Evolutionary conservation across 371 early-diverging fungal genomes (phyloP).

Genomic region (Mucor mucedo): DNA sequence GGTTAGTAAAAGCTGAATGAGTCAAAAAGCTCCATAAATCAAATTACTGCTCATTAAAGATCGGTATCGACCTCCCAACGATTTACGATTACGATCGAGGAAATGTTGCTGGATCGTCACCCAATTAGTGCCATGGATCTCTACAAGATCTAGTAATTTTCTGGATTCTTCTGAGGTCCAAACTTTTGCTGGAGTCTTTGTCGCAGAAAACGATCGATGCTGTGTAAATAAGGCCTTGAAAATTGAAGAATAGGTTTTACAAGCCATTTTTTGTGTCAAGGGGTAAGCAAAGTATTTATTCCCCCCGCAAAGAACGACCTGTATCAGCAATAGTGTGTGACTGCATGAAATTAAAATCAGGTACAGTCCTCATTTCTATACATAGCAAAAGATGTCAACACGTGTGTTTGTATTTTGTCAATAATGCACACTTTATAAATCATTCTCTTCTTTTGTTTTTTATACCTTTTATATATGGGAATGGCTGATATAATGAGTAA

Average conservation of each 20-base stretch:
- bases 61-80: not conserved
- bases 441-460: no score
- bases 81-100: not conserved
- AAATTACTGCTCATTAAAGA: not conserved
- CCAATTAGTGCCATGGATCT: not conserved
- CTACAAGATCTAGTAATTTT: not conserved
- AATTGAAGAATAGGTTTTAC: not conserved
- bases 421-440: no score
- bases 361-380: no score
- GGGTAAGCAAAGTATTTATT: no score
- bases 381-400: no score
- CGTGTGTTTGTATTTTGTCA: no score
- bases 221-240: not conserved
- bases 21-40: no score
- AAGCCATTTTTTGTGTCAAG: not conserved
- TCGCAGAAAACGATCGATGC: not conserved
- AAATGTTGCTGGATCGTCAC: not conserved
- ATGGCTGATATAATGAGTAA: no score
- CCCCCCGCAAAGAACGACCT: no score
- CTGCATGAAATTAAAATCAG: no score
- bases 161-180: slow-evolving; percentile 1
- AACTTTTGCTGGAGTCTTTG: not conserved
- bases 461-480: no score
- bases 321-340: no score
- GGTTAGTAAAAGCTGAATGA: not conserved